phyloP scores from a whole-genome alignment of 1,284 basidiomycete species.

The Cerrena zonata region DNA sequence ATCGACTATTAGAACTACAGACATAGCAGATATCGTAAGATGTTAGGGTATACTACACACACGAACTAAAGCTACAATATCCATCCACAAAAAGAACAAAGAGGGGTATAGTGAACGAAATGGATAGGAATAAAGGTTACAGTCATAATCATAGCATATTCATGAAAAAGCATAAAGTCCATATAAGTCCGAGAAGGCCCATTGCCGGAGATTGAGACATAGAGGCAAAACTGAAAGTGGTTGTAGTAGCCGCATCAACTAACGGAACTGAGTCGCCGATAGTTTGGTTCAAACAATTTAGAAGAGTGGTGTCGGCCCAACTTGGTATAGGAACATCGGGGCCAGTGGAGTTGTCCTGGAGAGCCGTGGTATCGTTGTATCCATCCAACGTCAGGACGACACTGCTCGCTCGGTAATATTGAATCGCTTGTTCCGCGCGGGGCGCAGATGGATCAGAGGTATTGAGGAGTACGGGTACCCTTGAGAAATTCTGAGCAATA shows the following conservation, averaged over 20 bases:
- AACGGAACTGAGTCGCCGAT: constrained; percentile 46
- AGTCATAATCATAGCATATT: not conserved
- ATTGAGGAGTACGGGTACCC: constrained; percentile 29
- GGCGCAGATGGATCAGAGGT: constrained; percentile 28
- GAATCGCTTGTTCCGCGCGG: constrained; percentile 46
- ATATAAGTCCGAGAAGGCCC: not conserved
- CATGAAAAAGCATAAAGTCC: not conserved
- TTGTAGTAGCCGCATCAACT: constrained; percentile 25
- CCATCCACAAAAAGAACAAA: no score
- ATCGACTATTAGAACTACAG: no score
- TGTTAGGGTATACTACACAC: no score
- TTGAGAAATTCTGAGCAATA: constrained; percentile 19
- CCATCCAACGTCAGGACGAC: constrained; percentile 53
- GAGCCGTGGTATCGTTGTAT: constrained; percentile 54
- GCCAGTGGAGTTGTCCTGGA: constrained; percentile 34
- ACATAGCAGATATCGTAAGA: no score
- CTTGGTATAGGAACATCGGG: constrained; percentile 45
- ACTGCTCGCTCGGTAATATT: constrained; percentile 57
- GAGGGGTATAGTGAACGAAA: no score
- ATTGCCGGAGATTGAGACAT: not conserved
- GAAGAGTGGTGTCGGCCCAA: constrained; percentile 40
- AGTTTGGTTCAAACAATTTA: constrained; percentile 53
- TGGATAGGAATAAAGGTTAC: not conserved
- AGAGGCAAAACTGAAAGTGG: constrained; percentile 3
- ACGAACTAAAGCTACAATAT: no score